phyloP scores from a whole-genome alignment of 164 flowering plant species.

The Nymphaea colorata region DNA sequence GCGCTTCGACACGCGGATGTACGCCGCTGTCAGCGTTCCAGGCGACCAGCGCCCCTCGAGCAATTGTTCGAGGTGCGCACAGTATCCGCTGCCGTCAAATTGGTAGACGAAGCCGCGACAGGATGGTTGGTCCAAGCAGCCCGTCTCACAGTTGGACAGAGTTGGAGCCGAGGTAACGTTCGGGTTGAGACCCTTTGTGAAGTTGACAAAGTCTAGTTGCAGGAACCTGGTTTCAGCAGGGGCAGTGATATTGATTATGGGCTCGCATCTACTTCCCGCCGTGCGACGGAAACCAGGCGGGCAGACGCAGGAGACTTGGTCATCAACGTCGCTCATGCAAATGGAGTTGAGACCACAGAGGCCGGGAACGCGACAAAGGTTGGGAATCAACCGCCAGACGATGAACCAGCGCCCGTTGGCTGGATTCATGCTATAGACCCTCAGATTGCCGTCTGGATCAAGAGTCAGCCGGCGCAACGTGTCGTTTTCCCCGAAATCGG shows the following conservation, averaged over 20 bases:
- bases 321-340: slow-evolving; percentile 22
- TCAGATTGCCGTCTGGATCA: slow-evolving; percentile 49
- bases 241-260: slow-evolving; percentile 13
- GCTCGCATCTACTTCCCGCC: slow-evolving; percentile 16
- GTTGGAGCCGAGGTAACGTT: slow-evolving; percentile 4
- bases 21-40: slow-evolving; percentile 27
- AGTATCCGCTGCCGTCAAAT: slow-evolving; percentile 34
- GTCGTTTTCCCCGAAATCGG: slow-evolving; percentile 23
- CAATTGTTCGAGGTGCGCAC: slow-evolving; percentile 34
- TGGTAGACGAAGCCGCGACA: slow-evolving; percentile 50
- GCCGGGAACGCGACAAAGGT: slow-evolving; percentile 38
- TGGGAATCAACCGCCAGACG: slow-evolving; percentile 40
- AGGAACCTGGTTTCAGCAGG: slow-evolving; percentile 23
- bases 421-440: slow-evolving; percentile 29
- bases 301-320: slow-evolving; percentile 27
- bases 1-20: slow-evolving; percentile 29
- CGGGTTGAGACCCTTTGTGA: slow-evolving; percentile 16
- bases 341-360: slow-evolving; percentile 40
- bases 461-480: slow-evolving; percentile 23
- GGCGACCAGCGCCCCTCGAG: slow-evolving; percentile 65
- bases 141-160: slow-evolving; percentile 16
- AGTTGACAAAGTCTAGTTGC: slow-evolving; percentile 50
- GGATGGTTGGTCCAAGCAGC: slow-evolving; percentile 14
- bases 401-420: slow-evolving; percentile 21
- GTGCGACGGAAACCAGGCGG: slow-evolving; percentile 36